Evolutionary conservation across 768 basidiomycete genomes (phyloP), one percentile per base, ranked within the genome.

Genomic region (Asterophora lycoperdoides): DNA sequence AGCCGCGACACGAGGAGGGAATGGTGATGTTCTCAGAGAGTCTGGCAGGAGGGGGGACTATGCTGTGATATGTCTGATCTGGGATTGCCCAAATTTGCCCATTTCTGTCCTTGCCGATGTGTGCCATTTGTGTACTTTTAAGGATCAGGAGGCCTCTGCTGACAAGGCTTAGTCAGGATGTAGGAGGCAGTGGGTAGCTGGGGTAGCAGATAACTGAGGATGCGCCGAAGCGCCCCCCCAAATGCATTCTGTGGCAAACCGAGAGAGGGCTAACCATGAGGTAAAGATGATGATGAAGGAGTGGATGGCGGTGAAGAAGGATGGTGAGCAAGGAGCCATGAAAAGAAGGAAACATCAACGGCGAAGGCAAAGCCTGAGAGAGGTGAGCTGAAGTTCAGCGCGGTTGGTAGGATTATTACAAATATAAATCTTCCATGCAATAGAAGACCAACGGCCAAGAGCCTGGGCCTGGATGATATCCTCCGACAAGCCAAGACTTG

Each of bases 381-480:
- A n/a, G 35, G 54, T 48, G 20, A 54, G 50, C 41, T 56, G 52
- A 13, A 40, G 37, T 36, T 52, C 53, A 8, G 51, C 49, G 2
- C 46, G 46, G 11, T 59, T 19, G 8, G 57, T n/a, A 8, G 53
- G 57, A 28, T 51, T 52, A 4, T 55, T 28, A 4, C 53, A 19
- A 5, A 59, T 52, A 26, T 59, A 59, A 8, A 54, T 56, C 6
- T 48, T 33, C 46, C 52, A 56, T 1, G 55, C 41, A 0, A 40
- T 35, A 2, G 57, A 58, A 0, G 52, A 47, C 57, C 54, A 58
- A 10, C 51, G 23, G 0, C 55, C 53, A 1, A 49, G n/a, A n/a
- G n/a, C n/a, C n/a, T n/a, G 17, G 0, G 49, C 46, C 10, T 59
- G 57, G 13, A 59, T 59, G 17, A 52, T 20, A 3, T 44, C 32